phyloP scores from a whole-genome alignment of 2,329 filamentous ascomycete species.

The Annulohypoxylon truncatum region DNA sequence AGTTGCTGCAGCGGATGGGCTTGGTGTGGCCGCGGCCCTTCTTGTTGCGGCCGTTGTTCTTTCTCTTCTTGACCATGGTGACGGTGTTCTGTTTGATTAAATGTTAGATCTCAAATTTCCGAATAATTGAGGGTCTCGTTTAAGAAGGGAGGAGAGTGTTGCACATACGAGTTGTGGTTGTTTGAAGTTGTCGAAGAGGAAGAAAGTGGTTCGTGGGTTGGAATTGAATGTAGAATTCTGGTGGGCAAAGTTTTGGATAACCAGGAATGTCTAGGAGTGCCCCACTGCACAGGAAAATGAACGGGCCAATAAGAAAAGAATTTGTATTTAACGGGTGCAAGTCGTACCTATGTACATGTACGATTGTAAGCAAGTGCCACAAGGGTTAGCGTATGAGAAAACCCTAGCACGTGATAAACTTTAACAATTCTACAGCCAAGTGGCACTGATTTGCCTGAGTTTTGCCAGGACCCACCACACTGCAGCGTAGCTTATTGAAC shows the following conservation, averaged over 20 bases:
- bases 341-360: not conserved
- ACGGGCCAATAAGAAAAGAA: constrained; percentile 26
- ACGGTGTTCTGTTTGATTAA: constrained; percentile 55
- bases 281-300: constrained; percentile 13
- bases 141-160: not conserved
- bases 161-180: constrained; percentile 33
- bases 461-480: constrained; percentile 28
- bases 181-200: constrained; percentile 24
- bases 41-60: constrained; percentile 95
- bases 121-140: not conserved
- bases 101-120: constrained; percentile 21
- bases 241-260: constrained; percentile 30
- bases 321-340: not conserved
- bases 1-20: constrained; percentile 87
- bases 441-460: not conserved
- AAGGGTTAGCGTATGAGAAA: constrained; percentile 45
- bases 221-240: constrained; percentile 23
- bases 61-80: constrained; percentile 80
- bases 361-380: not conserved
- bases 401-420: constrained; percentile 45
- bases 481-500: not conserved
- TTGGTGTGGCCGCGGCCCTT: constrained; percentile 99
- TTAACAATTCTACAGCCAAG: too few relatives aligned
- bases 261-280: constrained; percentile 3
- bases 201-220: constrained; percentile 28